Evolutionary conservation across 2,329 filamentous ascomycete genomes (phyloP).

Genomic region (Aspergillus nomiae): DNA sequence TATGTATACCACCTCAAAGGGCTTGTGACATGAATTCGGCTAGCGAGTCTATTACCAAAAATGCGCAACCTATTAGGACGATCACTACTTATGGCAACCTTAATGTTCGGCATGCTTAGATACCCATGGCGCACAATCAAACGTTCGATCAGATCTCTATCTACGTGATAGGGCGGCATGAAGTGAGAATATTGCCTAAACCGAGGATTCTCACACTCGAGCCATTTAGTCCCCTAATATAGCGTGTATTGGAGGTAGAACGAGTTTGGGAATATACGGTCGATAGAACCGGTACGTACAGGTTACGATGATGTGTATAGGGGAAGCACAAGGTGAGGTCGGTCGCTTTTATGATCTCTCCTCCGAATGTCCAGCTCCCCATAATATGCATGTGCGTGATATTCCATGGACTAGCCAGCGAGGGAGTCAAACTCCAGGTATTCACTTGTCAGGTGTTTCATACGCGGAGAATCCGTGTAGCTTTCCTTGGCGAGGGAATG

Average conservation of each 20-base stretch:
- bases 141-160: neutral
- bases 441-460: too few species aligned
- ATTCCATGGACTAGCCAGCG: too few species aligned
- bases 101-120: neutral
- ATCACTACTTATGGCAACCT: neutral
- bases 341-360: neutral
- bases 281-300: neutral
- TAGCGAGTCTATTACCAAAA: too few species aligned
- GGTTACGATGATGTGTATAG: neutral
- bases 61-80: neutral
- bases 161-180: neutral
- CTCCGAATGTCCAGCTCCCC: too few species aligned
- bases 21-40: neutral
- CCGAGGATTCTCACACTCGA: too few species aligned
- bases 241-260: neutral
- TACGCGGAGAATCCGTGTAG: too few species aligned
- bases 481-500: too few species aligned
- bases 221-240: too few species aligned
- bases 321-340: neutral
- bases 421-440: too few species aligned
- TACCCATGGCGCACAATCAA: neutral
- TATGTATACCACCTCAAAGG: neutral
- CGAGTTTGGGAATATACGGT: neutral
- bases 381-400: too few species aligned
- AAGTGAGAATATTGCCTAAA: neutral